Evolutionary conservation across 2,329 filamentous ascomycete genomes (phyloP).

Genomic region (Colletotrichum orchidophilum): DNA sequence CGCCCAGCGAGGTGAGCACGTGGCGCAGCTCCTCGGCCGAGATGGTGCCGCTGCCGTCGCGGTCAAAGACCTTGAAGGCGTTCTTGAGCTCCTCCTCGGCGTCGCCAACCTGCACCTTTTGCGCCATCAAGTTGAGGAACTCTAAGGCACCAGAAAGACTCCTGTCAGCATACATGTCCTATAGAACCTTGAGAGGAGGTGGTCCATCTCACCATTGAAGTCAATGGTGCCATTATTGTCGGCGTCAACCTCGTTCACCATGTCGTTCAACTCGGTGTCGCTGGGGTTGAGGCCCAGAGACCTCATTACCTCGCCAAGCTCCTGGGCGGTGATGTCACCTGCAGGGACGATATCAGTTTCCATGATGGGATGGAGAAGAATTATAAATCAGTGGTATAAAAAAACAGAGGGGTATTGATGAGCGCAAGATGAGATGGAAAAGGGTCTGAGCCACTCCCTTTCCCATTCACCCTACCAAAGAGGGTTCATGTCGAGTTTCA

Average conservation of each 20-base stretch:
- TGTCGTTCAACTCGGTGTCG: slow-evolving; percentile 89
- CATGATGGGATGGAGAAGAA: slow-evolving; percentile 21
- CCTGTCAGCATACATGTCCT: slow-evolving; percentile 38
- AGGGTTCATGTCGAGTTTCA: slow-evolving; percentile 10
- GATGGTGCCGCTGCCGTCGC: slow-evolving; percentile 92
- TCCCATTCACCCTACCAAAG: not conserved
- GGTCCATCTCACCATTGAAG: slow-evolving; percentile 75
- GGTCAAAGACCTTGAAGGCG: slow-evolving; percentile 90
- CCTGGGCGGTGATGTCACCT: slow-evolving; percentile 94
- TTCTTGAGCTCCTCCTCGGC: slow-evolving; percentile 91
- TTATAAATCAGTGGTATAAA: not conserved
- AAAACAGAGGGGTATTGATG: not conserved
- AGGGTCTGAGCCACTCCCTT: slow-evolving; percentile 18
- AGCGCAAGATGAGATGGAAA: slow-evolving; percentile 24
- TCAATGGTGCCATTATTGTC: slow-evolving; percentile 95
- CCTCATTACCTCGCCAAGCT: slow-evolving; percentile 89
- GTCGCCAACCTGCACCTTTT: slow-evolving; percentile 94
- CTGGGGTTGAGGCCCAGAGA: slow-evolving; percentile 90
- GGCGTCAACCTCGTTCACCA: slow-evolving; percentile 93
- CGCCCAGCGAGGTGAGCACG: slow-evolving; percentile 91
- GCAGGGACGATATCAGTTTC: slow-evolving; percentile 39
- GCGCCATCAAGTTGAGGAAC: slow-evolving; percentile 92
- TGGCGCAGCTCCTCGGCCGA: slow-evolving; percentile 88
- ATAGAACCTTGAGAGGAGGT: not conserved
- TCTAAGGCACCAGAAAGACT: slow-evolving; percentile 64